Conservation (phyloP, 2,329 filamentous ascomycete species). For the Arthrobotrys pseudoclavata region DNA sequence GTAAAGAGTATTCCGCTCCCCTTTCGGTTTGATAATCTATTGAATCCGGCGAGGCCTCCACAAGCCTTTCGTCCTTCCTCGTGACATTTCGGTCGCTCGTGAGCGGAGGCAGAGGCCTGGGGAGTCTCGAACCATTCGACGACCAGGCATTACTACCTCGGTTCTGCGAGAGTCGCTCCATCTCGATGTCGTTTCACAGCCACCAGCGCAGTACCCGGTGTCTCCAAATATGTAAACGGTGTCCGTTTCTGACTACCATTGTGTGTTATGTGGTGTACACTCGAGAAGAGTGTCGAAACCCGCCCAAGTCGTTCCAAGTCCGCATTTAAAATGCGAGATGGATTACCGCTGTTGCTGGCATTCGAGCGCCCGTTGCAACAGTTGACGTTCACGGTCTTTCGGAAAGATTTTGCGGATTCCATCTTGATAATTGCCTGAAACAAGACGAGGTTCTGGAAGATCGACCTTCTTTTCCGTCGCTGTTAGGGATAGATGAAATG, state of each 20-base stretch:
- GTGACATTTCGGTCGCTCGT: constrained; percentile 15
- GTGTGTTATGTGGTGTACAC: constrained; percentile 8
- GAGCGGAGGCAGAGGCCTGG: constrained; percentile 22
- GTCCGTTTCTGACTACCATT: constrained; percentile 29
- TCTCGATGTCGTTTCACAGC: constrained; percentile 27
- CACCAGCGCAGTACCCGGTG: constrained; percentile 9
- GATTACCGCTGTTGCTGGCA: background rate
- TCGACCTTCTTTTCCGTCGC: constrained; percentile 59
- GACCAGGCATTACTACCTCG: constrained; percentile 36
- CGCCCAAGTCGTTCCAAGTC: constrained; percentile 4
- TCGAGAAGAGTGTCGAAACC: constrained; percentile 5
- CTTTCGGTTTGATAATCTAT: constrained; percentile 13
- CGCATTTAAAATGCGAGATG: constrained; percentile 38
- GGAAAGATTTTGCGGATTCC: constrained; percentile 60
- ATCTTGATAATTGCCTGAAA: constrained; percentile 61
- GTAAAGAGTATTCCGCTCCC: constrained; percentile 82
- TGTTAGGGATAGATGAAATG: constrained; percentile 59
- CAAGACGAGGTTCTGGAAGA: constrained; percentile 54
- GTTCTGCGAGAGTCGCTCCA: constrained; percentile 37
- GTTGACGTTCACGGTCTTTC: constrained; percentile 46
- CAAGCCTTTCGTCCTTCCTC: constrained; percentile 13
- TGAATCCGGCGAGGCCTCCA: constrained; percentile 7
- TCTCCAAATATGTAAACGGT: constrained; percentile 23
- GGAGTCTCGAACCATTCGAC: constrained; percentile 24
- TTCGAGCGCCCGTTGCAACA: constrained; percentile 10